Percentiles rank a stretch among this genome's conserved stretches.
These are phyloP conservation scores for Vaccinium myrtillus DNA, from an alignment of 148 eudicot species.

Conservation along the genomic window DNA sequence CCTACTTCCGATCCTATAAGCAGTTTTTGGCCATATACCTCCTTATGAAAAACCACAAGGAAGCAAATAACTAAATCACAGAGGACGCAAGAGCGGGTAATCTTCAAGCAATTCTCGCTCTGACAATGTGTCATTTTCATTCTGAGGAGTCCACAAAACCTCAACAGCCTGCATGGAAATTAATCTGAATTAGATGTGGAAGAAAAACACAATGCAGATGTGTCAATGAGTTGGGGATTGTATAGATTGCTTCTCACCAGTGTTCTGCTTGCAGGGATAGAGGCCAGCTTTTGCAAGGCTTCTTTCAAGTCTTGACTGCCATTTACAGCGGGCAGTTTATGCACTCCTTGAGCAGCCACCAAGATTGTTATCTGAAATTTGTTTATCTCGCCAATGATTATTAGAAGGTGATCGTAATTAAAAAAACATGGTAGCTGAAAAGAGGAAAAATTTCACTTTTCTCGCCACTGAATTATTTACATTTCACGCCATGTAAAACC, in stretches of 20 bases:
- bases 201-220: background rate
- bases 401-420: conserved; percentile 1
- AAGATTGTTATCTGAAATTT: conserved; percentile 68
- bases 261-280: conserved; percentile 70
- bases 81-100: conserved; percentile 69
- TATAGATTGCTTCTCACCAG: conserved; percentile 44
- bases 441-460: background rate
- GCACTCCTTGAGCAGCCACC: conserved; percentile 90
- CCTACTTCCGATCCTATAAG: background rate
- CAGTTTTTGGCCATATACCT: background rate
- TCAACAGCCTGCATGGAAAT: conserved; percentile 62
- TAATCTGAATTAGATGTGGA: conserved; percentile 1
- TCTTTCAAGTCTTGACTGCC: conserved; percentile 72
- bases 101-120: conserved; percentile 78
- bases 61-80: conserved; percentile 25
- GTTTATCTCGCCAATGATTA: background rate
- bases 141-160: conserved; percentile 86
- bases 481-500: background rate
- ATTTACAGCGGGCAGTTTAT: conserved; percentile 72
- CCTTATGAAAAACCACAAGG: background rate
- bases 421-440: background rate
- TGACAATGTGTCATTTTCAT: conserved; percentile 65
- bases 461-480: background rate
- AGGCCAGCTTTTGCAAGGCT: conserved; percentile 76
- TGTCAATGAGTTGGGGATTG: background rate